phyloP scores from a whole-genome alignment of 2,329 filamentous ascomycete genomes.

The Penicillium sp. region DNA sequence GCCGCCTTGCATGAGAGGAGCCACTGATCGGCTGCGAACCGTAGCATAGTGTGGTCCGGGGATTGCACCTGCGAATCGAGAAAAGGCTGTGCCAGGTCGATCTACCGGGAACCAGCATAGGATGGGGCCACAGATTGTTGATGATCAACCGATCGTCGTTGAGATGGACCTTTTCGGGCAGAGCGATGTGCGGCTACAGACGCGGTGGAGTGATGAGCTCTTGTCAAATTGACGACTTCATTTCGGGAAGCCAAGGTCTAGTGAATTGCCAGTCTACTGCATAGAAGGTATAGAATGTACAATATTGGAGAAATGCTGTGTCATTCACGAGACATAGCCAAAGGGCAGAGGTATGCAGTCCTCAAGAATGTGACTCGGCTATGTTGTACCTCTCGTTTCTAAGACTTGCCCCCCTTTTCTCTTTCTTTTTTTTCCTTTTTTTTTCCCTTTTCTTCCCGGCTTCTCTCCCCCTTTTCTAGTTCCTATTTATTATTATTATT shows the following conservation, averaged over 20 bases:
- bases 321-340: neutral
- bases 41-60: neutral
- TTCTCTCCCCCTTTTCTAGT: neutral
- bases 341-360: slow-evolving; percentile 5
- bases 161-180: slow-evolving; percentile 1
- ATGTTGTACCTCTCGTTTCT: neutral
- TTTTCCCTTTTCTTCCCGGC: neutral
- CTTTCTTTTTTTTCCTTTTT: neutral
- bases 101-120: slow-evolving; percentile 2
- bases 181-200: slow-evolving; percentile 2
- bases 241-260: neutral
- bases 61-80: neutral
- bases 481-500: neutral
- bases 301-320: neutral
- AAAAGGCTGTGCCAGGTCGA: slow-evolving; percentile 1
- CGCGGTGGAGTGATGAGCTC: neutral
- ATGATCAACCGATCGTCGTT: slow-evolving; percentile 5
- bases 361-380: slow-evolving; percentile 6
- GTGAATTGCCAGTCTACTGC: neutral
- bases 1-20: slow-evolving; percentile 19
- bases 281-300: neutral
- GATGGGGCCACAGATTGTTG: neutral
- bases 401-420: neutral
- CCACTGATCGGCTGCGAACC: slow-evolving; percentile 19
- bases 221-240: neutral